These are phyloP conservation scores for Globisporangium emineosum DNA, from an alignment of 352 stramenopile species.

Conservation along the genomic window DNA sequence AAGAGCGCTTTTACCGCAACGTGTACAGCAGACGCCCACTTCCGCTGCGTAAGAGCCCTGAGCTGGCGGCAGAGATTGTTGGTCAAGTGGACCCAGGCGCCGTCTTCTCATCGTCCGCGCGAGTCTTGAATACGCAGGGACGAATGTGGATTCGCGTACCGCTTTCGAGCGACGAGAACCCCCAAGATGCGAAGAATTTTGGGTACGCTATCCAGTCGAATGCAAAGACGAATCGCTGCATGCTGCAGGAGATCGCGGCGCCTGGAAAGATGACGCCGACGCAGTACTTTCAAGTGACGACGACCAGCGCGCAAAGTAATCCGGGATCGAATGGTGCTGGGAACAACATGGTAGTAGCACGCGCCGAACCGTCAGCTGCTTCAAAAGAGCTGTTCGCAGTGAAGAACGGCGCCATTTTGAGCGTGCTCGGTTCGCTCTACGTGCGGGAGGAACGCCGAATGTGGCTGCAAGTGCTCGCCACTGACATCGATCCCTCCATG, in stretches of 20 bases:
- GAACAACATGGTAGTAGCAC: constrained; percentile 21
- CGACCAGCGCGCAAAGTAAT: constrained; percentile 7
- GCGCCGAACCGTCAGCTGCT: constrained; percentile 30
- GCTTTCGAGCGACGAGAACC: constrained; percentile 29
- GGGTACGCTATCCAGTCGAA: constrained; percentile 77
- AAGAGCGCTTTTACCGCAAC: constrained; percentile 69
- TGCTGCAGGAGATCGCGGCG: constrained; percentile 65
- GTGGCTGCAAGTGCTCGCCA: constrained; percentile 63
- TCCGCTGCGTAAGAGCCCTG: constrained; percentile 41
- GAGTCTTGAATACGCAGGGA: constrained; percentile 51
- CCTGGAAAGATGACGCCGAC: constrained; percentile 58
- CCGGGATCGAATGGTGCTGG: constrained; percentile 15
- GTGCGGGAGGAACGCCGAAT: constrained; percentile 44
- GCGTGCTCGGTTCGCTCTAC: constrained; percentile 47
- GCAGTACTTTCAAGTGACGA: constrained; percentile 43
- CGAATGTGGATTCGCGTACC: constrained; percentile 68
- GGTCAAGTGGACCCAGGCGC: constrained; percentile 48
- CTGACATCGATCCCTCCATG: constrained; percentile 49
- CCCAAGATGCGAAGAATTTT: constrained; percentile 44
- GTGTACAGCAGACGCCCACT: constrained; percentile 57
- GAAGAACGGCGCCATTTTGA: constrained; percentile 47
- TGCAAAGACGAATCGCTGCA: constrained; percentile 71
- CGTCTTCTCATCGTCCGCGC: constrained; percentile 48
- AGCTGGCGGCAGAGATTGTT: constrained; percentile 50
- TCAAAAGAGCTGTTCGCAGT: constrained; percentile 55